These are phyloP conservation scores for Colletotrichum trifolii DNA, from an alignment of 2,329 filamentous ascomycete genomes.

Conservation along the genomic window DNA sequence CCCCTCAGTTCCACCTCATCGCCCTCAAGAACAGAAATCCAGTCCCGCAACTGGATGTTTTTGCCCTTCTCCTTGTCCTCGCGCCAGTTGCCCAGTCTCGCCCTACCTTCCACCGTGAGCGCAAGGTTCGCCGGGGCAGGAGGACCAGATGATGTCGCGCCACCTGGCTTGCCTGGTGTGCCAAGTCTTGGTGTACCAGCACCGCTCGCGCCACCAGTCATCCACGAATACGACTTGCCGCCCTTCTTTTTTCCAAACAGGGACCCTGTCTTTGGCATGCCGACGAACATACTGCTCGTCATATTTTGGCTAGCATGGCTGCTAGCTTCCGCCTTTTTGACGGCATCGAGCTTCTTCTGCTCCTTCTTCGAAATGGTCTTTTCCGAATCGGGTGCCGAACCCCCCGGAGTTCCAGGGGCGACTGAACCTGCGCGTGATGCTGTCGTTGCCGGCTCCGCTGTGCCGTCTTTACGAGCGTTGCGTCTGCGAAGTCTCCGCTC, in stretches of 20 bases:
- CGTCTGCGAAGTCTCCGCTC: conserved; percentile 77
- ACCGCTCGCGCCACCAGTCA: conserved; percentile 69
- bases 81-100: conserved; percentile 78
- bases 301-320: conserved; percentile 85
- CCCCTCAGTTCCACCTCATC: conserved; percentile 76
- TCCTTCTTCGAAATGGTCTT: conserved; percentile 91
- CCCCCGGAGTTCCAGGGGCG: conserved; percentile 70
- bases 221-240: conserved; percentile 79
- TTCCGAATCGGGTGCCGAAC: conserved; percentile 70
- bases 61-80: conserved; percentile 82
- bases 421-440: conserved; percentile 66
- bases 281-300: conserved; percentile 79
- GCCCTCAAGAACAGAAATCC: conserved; percentile 81
- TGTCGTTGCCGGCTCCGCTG: conserved; percentile 59
- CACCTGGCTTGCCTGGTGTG: conserved; percentile 48
- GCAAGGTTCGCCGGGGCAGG: conserved; percentile 47
- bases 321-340: conserved; percentile 80
- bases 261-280: conserved; percentile 71
- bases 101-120: conserved; percentile 68
- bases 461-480: conserved; percentile 69
- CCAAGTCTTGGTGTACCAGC: conserved; percentile 61
- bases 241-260: conserved; percentile 70
- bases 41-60: conserved; percentile 86
- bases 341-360: conserved; percentile 77
- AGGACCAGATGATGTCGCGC: conserved; percentile 46